Evolutionary conservation across 768 basidiomycete genomes (phyloP).

Genomic region (Kondoa subrosea): DNA sequence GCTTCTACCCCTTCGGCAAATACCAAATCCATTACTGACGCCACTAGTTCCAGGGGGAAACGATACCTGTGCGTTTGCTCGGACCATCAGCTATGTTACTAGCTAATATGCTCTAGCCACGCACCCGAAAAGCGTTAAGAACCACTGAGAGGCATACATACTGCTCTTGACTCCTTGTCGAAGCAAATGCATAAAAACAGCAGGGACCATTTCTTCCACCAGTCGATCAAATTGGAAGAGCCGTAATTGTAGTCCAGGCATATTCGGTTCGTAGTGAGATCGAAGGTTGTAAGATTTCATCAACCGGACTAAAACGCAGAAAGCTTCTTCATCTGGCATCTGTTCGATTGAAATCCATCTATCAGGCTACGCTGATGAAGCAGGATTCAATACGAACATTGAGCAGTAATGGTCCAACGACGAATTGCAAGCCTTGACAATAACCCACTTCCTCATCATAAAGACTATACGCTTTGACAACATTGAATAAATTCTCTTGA

Average conservation of each 20-base stretch:
- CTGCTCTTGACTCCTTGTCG: conserved; percentile 89
- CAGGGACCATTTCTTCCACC: conserved; percentile 78
- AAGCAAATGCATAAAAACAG: conserved; percentile 79
- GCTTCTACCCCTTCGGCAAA: conserved; percentile 94
- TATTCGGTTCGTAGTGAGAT: conserved; percentile 95
- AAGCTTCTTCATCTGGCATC: conserved; percentile 99
- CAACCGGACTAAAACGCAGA: conserved; percentile 77
- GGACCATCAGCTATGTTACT: not conserved
- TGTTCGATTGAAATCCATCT: conserved; percentile 30
- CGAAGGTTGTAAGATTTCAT: conserved; percentile 95
- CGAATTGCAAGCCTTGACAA: conserved; percentile 90
- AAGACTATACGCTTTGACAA: conserved; percentile 91
- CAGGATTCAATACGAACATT: conserved; percentile 43
- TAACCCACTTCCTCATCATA: conserved; percentile 79
- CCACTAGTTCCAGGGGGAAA: conserved; percentile 84
- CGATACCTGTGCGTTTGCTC: conserved; percentile 35
- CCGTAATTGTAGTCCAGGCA: conserved; percentile 89
- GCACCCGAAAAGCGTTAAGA: conserved; percentile 75
- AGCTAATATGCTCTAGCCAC: conserved; percentile 47
- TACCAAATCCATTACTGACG: conserved; percentile 89
- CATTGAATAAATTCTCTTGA: conserved; percentile 93
- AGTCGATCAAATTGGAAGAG: conserved; percentile 84
- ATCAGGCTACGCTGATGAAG: not conserved
- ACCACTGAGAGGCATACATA: conserved; percentile 99
- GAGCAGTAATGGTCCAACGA: conserved; percentile 78